Evolutionary conservation across 345 rosid genomes (phyloP).

Genomic region (Mercurialis annua): DNA sequence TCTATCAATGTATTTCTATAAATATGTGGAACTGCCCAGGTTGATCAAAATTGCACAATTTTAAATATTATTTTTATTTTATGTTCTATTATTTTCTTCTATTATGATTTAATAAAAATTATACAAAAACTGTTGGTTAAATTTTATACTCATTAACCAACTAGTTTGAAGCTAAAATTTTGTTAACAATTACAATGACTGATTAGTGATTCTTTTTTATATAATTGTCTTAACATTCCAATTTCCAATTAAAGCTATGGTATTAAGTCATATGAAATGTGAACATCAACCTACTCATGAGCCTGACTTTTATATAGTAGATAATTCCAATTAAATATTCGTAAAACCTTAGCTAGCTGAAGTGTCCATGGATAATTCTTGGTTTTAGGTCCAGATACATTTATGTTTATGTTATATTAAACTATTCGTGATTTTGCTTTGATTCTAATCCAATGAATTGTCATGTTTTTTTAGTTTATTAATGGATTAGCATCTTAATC

Average conservation of each 20-base stretch:
- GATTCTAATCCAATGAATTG: conserved; percentile 19
- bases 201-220: too few relatives aligned
- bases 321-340: conserved; percentile 8
- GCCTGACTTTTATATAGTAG: conserved; percentile 15
- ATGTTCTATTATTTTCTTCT: too few relatives aligned
- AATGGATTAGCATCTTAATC: conserved; percentile 42
- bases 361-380: conserved; percentile 16
- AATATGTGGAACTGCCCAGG: too few relatives aligned
- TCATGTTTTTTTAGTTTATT: conserved; percentile 5
- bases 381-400: conserved; percentile 15
- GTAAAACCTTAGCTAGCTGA: conserved; percentile 15
- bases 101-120: too few relatives aligned
- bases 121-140: too few relatives aligned
- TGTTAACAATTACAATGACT: too few relatives aligned
- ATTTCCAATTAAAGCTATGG: too few relatives aligned
- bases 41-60: too few relatives aligned
- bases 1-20: too few relatives aligned
- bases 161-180: too few relatives aligned
- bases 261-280: conserved; percentile 14
- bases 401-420: conserved; percentile 9
- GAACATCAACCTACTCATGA: conserved; percentile 22
- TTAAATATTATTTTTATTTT: too few relatives aligned
- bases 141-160: too few relatives aligned
- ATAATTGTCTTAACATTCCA: conserved; percentile 20
- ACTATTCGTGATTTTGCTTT: conserved; percentile 25